Conservation (phyloP, 306 rosid genomes). For the Astragalus glycyphyllos region DNA sequence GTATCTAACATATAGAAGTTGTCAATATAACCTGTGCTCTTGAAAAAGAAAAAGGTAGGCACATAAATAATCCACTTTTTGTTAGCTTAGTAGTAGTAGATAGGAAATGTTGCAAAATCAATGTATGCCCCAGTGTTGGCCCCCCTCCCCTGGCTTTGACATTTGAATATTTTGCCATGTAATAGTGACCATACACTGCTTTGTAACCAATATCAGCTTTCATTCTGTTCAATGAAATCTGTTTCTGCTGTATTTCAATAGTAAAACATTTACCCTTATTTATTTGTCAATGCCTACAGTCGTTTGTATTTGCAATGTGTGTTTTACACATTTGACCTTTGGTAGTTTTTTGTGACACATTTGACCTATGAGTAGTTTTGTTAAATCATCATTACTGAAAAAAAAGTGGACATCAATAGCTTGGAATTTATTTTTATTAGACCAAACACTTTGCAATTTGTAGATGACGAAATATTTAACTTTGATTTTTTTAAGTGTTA, state of each 20-base stretch:
- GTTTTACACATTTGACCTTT: neutral
- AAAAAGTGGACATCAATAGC: no score
- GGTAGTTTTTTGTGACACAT: no score
- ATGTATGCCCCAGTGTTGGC: slow-evolving; percentile 3
- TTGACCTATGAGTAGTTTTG: neutral
- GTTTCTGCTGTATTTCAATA: neutral
- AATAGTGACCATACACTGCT: slow-evolving; percentile 26
- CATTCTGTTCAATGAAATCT: slow-evolving; percentile 9
- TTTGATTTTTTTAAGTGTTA: no score
- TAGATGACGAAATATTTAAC: no score
- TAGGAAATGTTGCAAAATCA: neutral
- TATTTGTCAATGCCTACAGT: neutral
- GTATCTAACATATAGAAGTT: neutral
- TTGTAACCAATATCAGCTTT: slow-evolving; percentile 2
- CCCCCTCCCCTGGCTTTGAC: neutral
- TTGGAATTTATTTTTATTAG: no score
- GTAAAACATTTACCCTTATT: neutral
- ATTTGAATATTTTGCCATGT: slow-evolving; percentile 29
- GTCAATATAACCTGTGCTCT: slow-evolving; percentile 24
- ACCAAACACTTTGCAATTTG: no score
- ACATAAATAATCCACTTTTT: slow-evolving; percentile 22
- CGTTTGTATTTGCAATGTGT: slow-evolving; percentile 1
- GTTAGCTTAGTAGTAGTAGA: slow-evolving; percentile 27
- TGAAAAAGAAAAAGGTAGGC: neutral
- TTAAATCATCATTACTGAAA: no score